phyloP scores from a whole-genome alignment of 108 stramenopile species.

The Nitzschia sp. region DNA sequence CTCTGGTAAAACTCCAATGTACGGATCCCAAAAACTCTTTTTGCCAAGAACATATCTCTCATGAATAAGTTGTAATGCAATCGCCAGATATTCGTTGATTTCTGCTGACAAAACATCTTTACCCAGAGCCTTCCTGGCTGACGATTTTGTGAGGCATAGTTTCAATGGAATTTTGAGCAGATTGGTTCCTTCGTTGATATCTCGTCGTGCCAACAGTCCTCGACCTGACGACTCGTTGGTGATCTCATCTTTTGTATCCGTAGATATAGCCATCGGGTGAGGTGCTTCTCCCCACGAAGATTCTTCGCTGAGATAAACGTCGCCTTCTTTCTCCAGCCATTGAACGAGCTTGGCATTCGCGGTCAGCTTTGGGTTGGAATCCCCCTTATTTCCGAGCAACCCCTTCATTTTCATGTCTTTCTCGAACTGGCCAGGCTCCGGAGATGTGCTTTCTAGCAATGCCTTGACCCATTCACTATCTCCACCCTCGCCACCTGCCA shows the following conservation, averaged over 20 bases:
- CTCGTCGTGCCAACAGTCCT: conserved; percentile 84
- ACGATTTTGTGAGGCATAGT: conserved; percentile 85
- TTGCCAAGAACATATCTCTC: conserved; percentile 80
- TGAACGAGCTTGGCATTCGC: conserved; percentile 72
- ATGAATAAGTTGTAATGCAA: conserved; percentile 92
- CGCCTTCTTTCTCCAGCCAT: conserved; percentile 83
- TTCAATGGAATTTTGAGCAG: conserved; percentile 83
- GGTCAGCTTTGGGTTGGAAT: conserved; percentile 60
- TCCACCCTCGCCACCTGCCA: conserved; percentile 78
- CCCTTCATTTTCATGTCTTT: conserved; percentile 89
- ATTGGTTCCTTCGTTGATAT: conserved; percentile 91
- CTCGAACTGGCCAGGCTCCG: conserved; percentile 69
- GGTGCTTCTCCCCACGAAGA: conserved; percentile 93
- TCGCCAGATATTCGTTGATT: conserved; percentile 93
- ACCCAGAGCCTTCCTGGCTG: conserved; percentile 76
- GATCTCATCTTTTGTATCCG: conserved; percentile 89
- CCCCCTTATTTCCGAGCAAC: conserved; percentile 51
- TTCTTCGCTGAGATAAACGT: conserved; percentile 77
- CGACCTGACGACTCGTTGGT: conserved; percentile 93
- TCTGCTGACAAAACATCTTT: conserved; percentile 72
- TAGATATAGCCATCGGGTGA: conserved; percentile 93
- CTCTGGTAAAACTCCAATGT: conserved; percentile 91
- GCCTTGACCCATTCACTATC: conserved; percentile 82
- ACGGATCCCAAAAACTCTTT: conserved; percentile 74
- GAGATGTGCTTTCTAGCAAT: conserved; percentile 55